Evolutionary conservation across 2,329 filamentous ascomycete genomes (phyloP).

Genomic region (Diaporthe batatas): DNA sequence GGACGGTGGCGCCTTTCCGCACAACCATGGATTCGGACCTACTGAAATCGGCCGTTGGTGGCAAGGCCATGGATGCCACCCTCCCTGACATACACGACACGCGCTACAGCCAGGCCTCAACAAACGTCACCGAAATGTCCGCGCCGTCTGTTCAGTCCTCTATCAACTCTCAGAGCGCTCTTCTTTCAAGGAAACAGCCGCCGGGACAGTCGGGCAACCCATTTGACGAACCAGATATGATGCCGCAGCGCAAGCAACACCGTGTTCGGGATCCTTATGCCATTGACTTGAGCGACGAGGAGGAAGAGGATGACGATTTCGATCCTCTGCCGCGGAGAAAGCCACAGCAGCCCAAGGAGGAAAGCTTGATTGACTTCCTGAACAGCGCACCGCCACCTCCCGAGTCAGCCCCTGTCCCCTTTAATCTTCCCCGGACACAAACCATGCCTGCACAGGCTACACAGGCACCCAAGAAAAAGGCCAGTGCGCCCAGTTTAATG

Average conservation of each 20-base stretch:
- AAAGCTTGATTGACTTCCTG: constrained; percentile 81
- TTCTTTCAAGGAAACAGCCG: constrained; percentile 61
- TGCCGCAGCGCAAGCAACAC: constrained; percentile 80
- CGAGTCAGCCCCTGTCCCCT: constrained; percentile 56
- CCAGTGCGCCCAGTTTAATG: constrained; percentile 73
- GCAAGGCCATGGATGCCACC: constrained; percentile 69
- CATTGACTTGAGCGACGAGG: constrained; percentile 84
- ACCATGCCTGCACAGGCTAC: constrained; percentile 51
- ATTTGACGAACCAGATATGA: constrained; percentile 63
- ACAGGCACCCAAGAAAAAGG: constrained; percentile 68
- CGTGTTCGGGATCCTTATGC: constrained; percentile 91
- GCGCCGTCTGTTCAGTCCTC: constrained; percentile 72
- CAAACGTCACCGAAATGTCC: constrained; percentile 69
- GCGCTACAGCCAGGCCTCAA: constrained; percentile 69
- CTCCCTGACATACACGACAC: constrained; percentile 69
- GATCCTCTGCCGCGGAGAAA: constrained; percentile 60
- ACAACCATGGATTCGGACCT: constrained; percentile 90
- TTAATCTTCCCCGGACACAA: constrained; percentile 51
- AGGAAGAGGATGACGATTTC: constrained; percentile 66
- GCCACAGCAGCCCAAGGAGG: constrained; percentile 65
- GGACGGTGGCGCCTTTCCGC: constrained; percentile 86
- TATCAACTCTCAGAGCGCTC: constrained; percentile 80
- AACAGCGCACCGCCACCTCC: constrained; percentile 76
- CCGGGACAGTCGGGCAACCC: constrained; percentile 49
- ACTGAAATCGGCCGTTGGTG: constrained; percentile 67